Conservation (phyloP, 768 basidiomycete species). For the Suillus bovinus region DNA sequence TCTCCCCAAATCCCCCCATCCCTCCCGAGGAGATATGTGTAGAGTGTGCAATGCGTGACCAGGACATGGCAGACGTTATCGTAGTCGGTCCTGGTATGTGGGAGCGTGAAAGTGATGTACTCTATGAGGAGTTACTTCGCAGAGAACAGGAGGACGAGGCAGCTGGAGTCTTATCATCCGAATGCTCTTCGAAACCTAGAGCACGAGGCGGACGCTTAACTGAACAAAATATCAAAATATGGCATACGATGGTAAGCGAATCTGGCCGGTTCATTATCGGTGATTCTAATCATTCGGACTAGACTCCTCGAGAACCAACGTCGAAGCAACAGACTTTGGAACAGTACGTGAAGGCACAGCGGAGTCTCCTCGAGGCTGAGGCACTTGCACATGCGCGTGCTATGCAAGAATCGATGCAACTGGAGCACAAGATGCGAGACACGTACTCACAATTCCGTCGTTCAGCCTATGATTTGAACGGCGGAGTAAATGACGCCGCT, state of each 20-base stretch:
- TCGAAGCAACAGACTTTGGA: constrained; percentile 83
- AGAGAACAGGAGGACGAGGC: constrained; percentile 72
- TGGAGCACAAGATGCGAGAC: constrained; percentile 79
- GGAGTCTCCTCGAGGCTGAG: constrained; percentile 79
- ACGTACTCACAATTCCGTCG: constrained; percentile 77
- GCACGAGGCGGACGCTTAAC: constrained; percentile 70
- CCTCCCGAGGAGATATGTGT: constrained; percentile 85
- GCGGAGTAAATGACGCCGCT: constrained; percentile 51
- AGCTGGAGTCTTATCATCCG: constrained; percentile 46
- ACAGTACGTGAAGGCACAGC: constrained; percentile 80
- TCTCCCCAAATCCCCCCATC: constrained; percentile 51
- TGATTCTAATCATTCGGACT: constrained; percentile 16
- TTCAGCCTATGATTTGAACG: constrained; percentile 72
- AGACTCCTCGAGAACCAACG: constrained; percentile 92
- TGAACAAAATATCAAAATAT: constrained; percentile 78
- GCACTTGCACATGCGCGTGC: constrained; percentile 75
- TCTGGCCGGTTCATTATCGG: constrained; percentile 6
- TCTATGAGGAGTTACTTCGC: constrained; percentile 73
- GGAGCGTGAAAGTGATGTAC: constrained; percentile 87
- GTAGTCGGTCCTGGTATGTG: constrained; percentile 85
- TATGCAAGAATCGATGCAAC: constrained; percentile 71
- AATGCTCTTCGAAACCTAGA: constrained; percentile 58
- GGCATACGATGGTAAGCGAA: constrained; percentile 69
- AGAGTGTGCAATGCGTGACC: constrained; percentile 98
- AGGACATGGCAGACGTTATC: constrained; percentile 96